Conservation (phyloP, 202 grass and related monocot genomes). For the Saccharum hybrid region DNA sequence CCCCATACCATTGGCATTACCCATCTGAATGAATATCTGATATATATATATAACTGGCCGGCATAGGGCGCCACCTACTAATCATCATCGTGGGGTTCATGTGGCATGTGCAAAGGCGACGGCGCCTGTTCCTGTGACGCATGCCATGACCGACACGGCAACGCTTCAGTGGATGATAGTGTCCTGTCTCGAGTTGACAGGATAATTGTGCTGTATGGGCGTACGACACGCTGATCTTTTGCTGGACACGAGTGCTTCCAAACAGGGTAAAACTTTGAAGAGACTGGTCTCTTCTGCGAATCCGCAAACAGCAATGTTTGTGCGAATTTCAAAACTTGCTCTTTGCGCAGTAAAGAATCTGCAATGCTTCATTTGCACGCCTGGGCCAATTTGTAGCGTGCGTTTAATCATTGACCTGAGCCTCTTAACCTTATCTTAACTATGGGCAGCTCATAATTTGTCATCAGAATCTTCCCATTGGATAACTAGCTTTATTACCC, state of each 20-base stretch:
- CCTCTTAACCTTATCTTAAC: not conserved
- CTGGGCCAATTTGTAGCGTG: not conserved
- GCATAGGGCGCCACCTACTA: slow-evolving; percentile 5
- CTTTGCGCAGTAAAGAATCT: not conserved
- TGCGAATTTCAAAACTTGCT: not conserved
- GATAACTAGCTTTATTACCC: not conserved
- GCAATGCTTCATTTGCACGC: slow-evolving; percentile 27
- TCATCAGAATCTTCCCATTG: slow-evolving; percentile 10
- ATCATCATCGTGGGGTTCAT: slow-evolving; percentile 9
- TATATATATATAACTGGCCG: slow-evolving; percentile 5
- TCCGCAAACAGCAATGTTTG: not conserved
- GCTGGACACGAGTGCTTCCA: not conserved
- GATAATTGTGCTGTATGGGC: not conserved
- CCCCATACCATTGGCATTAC: too few species aligned
- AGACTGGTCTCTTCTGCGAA: not conserved
- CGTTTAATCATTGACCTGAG: slow-evolving; percentile 2
- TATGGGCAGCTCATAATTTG: not conserved
- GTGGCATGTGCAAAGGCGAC: slow-evolving; percentile 23
- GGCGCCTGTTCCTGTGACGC: slow-evolving; percentile 1
- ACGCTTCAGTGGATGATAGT: not conserved
- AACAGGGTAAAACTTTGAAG: not conserved
- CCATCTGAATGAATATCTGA: not conserved
- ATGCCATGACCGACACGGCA: slow-evolving; percentile 25
- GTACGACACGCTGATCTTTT: not conserved
- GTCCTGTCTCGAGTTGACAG: not conserved